A percentile compares a stretch with the other conserved stretches of the same genome.
phyloP scores from a whole-genome alignment of 257 asterid genomes.

The Nicotiana otophora region DNA sequence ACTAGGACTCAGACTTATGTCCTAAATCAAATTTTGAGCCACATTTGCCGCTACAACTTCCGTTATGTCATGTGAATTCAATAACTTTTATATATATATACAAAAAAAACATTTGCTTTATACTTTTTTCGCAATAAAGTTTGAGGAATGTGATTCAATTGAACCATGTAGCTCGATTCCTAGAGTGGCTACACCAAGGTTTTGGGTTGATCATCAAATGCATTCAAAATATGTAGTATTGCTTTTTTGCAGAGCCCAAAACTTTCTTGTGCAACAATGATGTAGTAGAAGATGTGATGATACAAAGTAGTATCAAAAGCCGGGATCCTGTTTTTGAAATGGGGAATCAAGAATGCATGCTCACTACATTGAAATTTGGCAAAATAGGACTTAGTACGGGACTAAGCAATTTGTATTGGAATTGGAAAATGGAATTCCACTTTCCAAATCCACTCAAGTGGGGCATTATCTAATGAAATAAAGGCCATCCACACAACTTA shows the following conservation, averaged over 20 bases:
- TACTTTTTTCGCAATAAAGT: background rate
- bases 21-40: background rate
- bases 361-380: slow-evolving; percentile 7
- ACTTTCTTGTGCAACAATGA: slow-evolving; percentile 20
- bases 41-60: background rate
- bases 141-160: background rate
- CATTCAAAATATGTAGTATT: background rate
- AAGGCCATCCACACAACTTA: slow-evolving; percentile 18
- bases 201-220: background rate
- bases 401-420: slow-evolving; percentile 8
- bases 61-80: background rate
- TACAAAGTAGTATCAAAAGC: slow-evolving; percentile 11
- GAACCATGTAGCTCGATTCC: background rate
- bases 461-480: background rate
- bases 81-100: background rate
- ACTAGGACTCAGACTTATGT: background rate
- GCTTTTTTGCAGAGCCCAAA: slow-evolving; percentile 9
- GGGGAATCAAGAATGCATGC: slow-evolving; percentile 14
- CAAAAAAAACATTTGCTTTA: background rate
- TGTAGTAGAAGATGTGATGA: slow-evolving; percentile 12
- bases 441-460: background rate
- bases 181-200: background rate
- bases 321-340: slow-evolving; percentile 1
- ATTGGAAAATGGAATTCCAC: slow-evolving; percentile 11
- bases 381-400: slow-evolving; percentile 5